These are phyloP conservation scores for Boletus bicolor DNA, from an alignment of 768 basidiomycete genomes.

Conservation along the genomic window DNA sequence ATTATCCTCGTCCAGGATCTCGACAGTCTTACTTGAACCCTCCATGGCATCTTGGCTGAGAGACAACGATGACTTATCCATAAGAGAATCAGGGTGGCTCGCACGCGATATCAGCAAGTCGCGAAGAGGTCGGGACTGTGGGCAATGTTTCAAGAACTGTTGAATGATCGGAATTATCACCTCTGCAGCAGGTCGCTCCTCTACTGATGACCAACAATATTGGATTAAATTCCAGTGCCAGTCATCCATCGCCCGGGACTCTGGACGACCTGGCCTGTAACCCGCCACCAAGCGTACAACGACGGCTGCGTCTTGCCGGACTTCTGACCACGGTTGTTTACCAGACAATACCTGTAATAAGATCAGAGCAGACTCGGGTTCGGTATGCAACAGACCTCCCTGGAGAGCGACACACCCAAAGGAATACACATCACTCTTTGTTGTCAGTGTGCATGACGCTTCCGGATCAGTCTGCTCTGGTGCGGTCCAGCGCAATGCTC, in stretches of 20 bases:
- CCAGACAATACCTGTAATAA: conserved; percentile 23
- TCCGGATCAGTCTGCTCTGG: conserved; percentile 30
- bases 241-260: conserved; percentile 1
- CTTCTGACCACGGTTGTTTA: conserved; percentile 10
- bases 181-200: no score
- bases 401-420: conserved; percentile 32
- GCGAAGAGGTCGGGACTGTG: background rate
- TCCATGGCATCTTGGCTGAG: no score
- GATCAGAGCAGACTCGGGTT: background rate
- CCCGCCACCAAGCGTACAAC: conserved; percentile 6
- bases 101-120: no score
- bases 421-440: conserved; percentile 17
- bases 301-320: background rate
- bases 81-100: no score
- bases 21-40: no score
- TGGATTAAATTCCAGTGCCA: no score
- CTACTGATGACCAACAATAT: no score
- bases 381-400: conserved; percentile 8
- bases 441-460: background rate
- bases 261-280: conserved; percentile 1
- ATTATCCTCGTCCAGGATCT: no score
- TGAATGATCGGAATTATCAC: no score
- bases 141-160: background rate
- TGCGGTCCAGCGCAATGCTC: conserved; percentile 40
- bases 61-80: no score